Percentiles rank a stretch among this genome's conserved stretches.
Conservation (phyloP, 352 stramenopile genomes). For the Globisporangium apiculatum region DNA sequence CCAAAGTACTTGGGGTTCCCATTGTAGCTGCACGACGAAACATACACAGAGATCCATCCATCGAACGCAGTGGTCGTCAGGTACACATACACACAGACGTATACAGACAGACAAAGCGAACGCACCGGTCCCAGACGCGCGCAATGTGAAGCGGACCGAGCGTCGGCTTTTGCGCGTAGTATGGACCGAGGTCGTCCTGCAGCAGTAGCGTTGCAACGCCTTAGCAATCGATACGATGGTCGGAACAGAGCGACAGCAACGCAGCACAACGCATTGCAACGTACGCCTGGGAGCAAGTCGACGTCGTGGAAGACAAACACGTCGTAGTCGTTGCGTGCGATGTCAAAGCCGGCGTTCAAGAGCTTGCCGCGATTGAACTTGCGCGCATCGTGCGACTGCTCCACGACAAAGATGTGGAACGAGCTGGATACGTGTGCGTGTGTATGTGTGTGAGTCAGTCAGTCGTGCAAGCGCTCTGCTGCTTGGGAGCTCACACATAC, state of each 20-base stretch:
- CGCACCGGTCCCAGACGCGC: conserved; percentile 83
- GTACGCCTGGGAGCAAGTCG: conserved; percentile 85
- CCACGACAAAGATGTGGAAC: conserved; percentile 93
- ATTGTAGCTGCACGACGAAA: conserved; percentile 52
- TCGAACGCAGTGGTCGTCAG: too few relatives aligned
- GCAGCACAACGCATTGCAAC: neutral
- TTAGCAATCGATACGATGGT: neutral
- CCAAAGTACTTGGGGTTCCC: conserved; percentile 94
- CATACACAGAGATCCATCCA: too few relatives aligned
- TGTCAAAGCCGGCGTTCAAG: conserved; percentile 94
- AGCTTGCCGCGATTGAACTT: conserved; percentile 98
- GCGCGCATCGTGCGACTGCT: conserved; percentile 88
- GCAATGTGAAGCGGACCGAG: conserved; percentile 91
- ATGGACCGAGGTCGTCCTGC: conserved; percentile 63
- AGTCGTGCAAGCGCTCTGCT: neutral
- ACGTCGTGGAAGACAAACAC: conserved; percentile 96
- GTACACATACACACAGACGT: neutral
- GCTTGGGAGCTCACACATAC: neutral
- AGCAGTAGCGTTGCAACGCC: neutral
- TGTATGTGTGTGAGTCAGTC: neutral
- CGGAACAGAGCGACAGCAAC: neutral
- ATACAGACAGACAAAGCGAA: neutral
- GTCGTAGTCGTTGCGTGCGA: conserved; percentile 74
- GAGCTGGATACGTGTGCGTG: conserved; percentile 10
- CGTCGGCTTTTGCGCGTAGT: conserved; percentile 64